A percentile compares a stretch with the other conserved stretches of the same genome.
Conservation (phyloP, 345 rosid species). For the Pistacia integerrima region DNA sequence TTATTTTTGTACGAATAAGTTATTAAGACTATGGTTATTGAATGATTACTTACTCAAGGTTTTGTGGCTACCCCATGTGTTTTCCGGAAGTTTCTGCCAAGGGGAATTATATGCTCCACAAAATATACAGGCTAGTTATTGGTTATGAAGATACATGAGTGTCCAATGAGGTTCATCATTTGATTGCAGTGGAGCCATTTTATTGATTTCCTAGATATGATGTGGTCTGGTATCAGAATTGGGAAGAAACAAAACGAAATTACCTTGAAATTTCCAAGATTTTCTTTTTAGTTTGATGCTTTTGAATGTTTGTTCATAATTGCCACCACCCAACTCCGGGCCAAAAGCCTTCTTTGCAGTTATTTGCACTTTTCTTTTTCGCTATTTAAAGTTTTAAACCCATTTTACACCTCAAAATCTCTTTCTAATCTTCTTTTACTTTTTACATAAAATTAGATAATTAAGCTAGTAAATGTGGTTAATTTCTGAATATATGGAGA, state of each 20-base stretch:
- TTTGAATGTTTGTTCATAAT: background rate
- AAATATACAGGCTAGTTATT: too few relatives aligned
- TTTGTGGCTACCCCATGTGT: background rate
- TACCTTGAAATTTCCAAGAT: background rate
- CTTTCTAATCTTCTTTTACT: too few relatives aligned
- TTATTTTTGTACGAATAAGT: too few relatives aligned
- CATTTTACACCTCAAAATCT: too few relatives aligned
- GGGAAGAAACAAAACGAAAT: background rate
- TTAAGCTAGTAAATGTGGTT: too few relatives aligned
- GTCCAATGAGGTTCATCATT: background rate
- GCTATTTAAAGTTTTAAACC: too few relatives aligned
- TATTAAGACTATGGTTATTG: background rate
- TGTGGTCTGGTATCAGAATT: background rate
- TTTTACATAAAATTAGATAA: too few relatives aligned
- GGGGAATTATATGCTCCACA: too few relatives aligned
- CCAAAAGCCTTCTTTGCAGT: background rate
- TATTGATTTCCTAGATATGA: background rate
- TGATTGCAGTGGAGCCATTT: background rate
- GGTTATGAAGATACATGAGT: background rate
- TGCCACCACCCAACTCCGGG: background rate
- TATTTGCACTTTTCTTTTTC: too few relatives aligned
- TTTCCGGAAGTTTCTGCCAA: background rate
- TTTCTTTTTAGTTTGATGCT: too few relatives aligned
- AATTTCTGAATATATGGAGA: too few relatives aligned
- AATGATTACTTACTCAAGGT: background rate